Base-by-base conservation (phyloP, 2,329 filamentous ascomycete species). In the Teratosphaeria viscida region DNA sequence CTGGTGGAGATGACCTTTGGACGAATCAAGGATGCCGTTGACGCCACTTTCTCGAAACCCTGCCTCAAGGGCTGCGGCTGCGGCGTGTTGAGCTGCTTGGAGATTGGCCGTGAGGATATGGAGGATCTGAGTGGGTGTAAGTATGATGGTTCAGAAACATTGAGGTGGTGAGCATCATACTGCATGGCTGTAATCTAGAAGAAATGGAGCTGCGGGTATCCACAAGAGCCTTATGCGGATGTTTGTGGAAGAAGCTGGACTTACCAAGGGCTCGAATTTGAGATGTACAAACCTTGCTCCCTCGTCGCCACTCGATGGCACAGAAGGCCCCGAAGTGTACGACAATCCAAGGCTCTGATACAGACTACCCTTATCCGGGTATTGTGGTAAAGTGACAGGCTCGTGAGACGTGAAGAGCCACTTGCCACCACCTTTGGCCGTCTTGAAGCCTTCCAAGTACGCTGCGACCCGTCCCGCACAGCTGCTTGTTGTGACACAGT, bases 201-300 rank as follows among this genome's bases (percentile, higher is more conserved):
- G 23, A 56, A 14, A n/a, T 14, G 37, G 37, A 43, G 37, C 35
- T 39, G 16, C 35, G 16, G 16, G 3, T 39, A 14, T 39, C 35
- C 35, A 43, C 37, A 16, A n/a, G 37, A 43, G 37, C 14, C 37
- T 43, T 14, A 16, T 43, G 37, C 5, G 29, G 29, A 32, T 32
- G 29, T 32, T 32, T 43, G 12, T n/a, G 4, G 6, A 32, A 57
- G 23, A 34, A 7, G n/a, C 10, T 16, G 4, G 29, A 72, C 85
- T 71, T 81, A 95, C 92, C 90, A 96, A 91, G 4, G 92, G 90
- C 72, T 96, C 92, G 70, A 95, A 96, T 74, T 95, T 94, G 76
- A 96, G 89, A 73, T 92, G 90, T 56, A 96, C 79, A 62, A 79
- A 78, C 59, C 79, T 61, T 29, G 62, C 59, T 5, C 55, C 54